A percentile compares a stretch with the other conserved stretches of the same genome.
These are phyloP conservation scores for Lasiodiplodia sp. DNA, from an alignment of 2,329 filamentous ascomycete species.

Conservation along the genomic window DNA sequence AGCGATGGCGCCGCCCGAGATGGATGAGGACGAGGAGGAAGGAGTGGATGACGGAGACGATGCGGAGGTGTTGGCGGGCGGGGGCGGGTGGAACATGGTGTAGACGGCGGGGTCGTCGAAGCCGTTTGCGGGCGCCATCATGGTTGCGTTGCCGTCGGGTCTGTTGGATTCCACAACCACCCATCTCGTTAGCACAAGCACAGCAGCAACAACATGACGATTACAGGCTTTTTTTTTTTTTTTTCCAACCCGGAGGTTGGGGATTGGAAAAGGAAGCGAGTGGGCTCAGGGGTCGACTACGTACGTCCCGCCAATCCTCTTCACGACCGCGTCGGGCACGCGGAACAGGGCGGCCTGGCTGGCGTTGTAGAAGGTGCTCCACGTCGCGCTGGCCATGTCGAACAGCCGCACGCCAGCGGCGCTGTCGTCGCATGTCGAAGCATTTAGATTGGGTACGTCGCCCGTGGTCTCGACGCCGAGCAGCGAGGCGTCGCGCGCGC, in stretches of 20 bases:
- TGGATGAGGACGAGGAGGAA: not conserved
- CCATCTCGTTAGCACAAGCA: too few species aligned
- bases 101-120: slow-evolving; percentile 25
- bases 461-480: slow-evolving; percentile 28
- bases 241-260: not conserved
- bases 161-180: not conserved
- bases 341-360: not conserved
- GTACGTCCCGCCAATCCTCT: slow-evolving; percentile 25
- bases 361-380: slow-evolving; percentile 30
- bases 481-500: slow-evolving; percentile 32
- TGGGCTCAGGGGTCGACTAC: not conserved
- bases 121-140: slow-evolving; percentile 22
- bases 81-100: slow-evolving; percentile 27
- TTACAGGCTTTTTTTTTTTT: not conserved
- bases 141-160: slow-evolving; percentile 21
- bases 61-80: not conserved
- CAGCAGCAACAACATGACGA: too few species aligned
- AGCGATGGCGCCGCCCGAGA: not conserved
- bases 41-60: not conserved
- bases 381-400: slow-evolving; percentile 33
- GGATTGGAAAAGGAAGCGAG: not conserved
- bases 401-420: slow-evolving; percentile 31
- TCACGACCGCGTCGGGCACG: slow-evolving; percentile 4
- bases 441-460: not conserved
- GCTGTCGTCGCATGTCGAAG: slow-evolving; percentile 32